phyloP scores from a whole-genome alignment of 257 asterid genomes.

The Scutellaria galericulata region DNA sequence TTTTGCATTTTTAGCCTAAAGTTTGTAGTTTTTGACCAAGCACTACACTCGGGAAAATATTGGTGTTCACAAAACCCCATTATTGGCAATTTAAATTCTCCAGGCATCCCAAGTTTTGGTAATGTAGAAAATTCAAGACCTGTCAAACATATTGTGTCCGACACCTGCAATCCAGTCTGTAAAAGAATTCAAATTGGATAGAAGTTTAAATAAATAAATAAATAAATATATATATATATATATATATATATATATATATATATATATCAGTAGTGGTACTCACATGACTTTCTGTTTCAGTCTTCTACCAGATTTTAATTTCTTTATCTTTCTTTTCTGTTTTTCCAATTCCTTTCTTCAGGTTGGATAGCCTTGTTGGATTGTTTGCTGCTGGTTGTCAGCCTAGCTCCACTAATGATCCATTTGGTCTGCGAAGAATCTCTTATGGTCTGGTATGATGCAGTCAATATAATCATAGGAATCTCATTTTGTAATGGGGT shows the following conservation, averaged over 20 bases:
- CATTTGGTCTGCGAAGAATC: slow-evolving; percentile 93
- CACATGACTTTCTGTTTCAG: slow-evolving; percentile 23
- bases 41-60: background rate
- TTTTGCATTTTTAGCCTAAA: slow-evolving; percentile 18
- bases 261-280: background rate
- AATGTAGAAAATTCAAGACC: too few relatives aligned
- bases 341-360: slow-evolving; percentile 42
- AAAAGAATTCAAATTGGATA: slow-evolving; percentile 6
- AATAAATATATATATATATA: background rate
- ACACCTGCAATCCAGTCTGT: slow-evolving; percentile 25
- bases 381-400: slow-evolving; percentile 98
- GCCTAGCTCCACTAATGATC: slow-evolving; percentile 87
- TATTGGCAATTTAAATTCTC: background rate
- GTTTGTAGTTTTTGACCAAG: background rate
- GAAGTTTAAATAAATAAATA: background rate
- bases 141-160: background rate
- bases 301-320: slow-evolving; percentile 27
- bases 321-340: slow-evolving; percentile 13
- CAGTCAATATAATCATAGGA: slow-evolving; percentile 21
- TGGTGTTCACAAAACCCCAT: background rate
- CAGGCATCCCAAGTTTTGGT: background rate
- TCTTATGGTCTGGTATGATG: slow-evolving; percentile 88
- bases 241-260: background rate
- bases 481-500: slow-evolving; percentile 23
- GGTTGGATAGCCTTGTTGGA: slow-evolving; percentile 97